phyloP scores from a whole-genome alignment of 257 asterid species.

The Ballota nigra region DNA sequence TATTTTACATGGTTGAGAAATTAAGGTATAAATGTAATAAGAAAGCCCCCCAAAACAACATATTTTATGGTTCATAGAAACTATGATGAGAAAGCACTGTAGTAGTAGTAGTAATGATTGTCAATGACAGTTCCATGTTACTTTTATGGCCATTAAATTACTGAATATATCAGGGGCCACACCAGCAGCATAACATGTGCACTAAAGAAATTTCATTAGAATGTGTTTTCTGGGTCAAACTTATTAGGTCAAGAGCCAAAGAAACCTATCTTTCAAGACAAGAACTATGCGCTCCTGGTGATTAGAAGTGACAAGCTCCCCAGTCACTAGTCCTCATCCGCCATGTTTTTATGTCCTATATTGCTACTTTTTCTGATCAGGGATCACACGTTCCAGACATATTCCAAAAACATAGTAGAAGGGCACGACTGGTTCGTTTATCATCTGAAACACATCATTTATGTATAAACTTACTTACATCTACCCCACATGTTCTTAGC shows the following conservation, averaged over 20 bases:
- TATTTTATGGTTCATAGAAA: background rate
- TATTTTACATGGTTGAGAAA: background rate
- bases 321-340: background rate
- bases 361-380: background rate
- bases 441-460: background rate
- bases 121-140: background rate
- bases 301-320: background rate
- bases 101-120: background rate
- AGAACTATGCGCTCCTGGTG: background rate
- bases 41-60: slow-evolving; percentile 13
- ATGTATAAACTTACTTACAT: background rate
- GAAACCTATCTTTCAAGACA: background rate
- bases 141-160: background rate
- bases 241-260: background rate
- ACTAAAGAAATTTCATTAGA: background rate
- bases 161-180: slow-evolving; percentile 8
- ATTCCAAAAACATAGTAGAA: background rate
- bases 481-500: background rate
- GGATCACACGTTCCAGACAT: background rate
- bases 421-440: background rate
- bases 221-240: background rate
- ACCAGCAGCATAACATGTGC: background rate
- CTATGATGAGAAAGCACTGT: background rate
- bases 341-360: slow-evolving; percentile 7
- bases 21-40: background rate